Evolutionary conservation across 2,329 filamentous ascomycete species (phyloP), one percentile per base, ranked within the genome.

Genomic region (Diatrype stigma): DNA sequence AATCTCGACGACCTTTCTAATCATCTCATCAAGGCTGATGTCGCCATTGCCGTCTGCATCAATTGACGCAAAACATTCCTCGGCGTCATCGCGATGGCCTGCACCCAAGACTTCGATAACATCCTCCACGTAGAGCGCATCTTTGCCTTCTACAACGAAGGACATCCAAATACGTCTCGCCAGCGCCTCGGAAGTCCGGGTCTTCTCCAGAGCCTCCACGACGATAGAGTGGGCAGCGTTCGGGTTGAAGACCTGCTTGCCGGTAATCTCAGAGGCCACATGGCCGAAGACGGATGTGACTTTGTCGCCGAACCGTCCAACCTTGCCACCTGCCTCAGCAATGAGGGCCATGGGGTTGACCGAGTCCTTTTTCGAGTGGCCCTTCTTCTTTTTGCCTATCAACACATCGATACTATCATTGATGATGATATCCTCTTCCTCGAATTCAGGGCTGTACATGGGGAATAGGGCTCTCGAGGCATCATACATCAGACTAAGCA

Each of bases 151-250:
- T 3, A 94, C 84, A 1, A 96, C 94, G 66, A 96, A 96, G 1
- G 92, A 96, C 90, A 96, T 96, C 94, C 94, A 97, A 56, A 97
- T 86, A 63, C 94, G 87, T 59, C 84, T 87, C n/a, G 90, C 92
- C 51, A 97, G 75, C n/a, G 94, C 94, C 67, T 97, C 92, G 0
- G 91, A 90, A 6, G 90, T 89, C 53, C 80, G 79, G 42, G 82
- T 84, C 72, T 90, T 93, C 70, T 96, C 92, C 30, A 97, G 77
- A 8, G 93, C 94, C 66, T 95, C 85, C 12, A 95, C 78, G 5
- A 97, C 90, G 46, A 97, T 84, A 0, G 90, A 94, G 67, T 96
- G 92, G 1, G 92, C 86, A 5, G 91, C 89, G 63, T 89, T 93
- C 14, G 90, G 87, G 69, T 96, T 96, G 74, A 97, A 96, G 21